Percentiles rank a stretch among this genome's conserved stretches.
Evolutionary conservation across 495 filamentous ascomycete species (phyloP).

Genomic region (Entonaema liquescens): DNA sequence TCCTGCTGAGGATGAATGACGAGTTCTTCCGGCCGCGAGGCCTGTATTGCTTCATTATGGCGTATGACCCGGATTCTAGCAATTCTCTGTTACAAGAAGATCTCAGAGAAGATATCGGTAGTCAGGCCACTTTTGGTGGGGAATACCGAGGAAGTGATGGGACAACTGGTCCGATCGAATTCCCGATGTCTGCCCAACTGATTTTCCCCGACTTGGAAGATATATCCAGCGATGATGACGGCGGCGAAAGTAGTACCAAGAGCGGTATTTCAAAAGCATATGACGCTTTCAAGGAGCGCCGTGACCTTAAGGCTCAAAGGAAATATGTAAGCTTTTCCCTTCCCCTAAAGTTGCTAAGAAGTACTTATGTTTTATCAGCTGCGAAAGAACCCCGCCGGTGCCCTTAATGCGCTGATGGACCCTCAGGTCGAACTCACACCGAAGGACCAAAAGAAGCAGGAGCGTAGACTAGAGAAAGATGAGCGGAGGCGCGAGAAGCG

Average conservation of each 20-base stretch:
- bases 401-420: slow-evolving; percentile 19
- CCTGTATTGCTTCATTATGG: slow-evolving; percentile 68
- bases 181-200: slow-evolving; percentile 41
- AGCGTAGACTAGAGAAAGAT: slow-evolving; percentile 14
- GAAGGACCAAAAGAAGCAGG: slow-evolving; percentile 29
- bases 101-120: slow-evolving; percentile 15
- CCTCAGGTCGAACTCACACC: slow-evolving; percentile 26
- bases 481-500: slow-evolving; percentile 22
- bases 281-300: slow-evolving; percentile 11
- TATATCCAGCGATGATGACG: slow-evolving; percentile 13
- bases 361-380: slow-evolving; percentile 5
- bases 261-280: slow-evolving; percentile 5
- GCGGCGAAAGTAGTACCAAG: slow-evolving; percentile 35
- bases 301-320: slow-evolving; percentile 26
- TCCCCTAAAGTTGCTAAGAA: too few species aligned
- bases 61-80: slow-evolving; percentile 50
- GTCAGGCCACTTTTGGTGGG: background rate
- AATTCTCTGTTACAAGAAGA: slow-evolving; percentile 21
- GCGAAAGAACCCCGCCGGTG: slow-evolving; percentile 20
- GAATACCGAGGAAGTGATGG: slow-evolving; percentile 38
- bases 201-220: slow-evolving; percentile 41
- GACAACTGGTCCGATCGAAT: slow-evolving; percentile 37
- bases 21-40: slow-evolving; percentile 67
- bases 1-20: slow-evolving; percentile 65
- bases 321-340: slow-evolving; percentile 26